Base-by-base conservation (phyloP, 148 eudicot genomes). In the Diospyros kaki region DNA sequence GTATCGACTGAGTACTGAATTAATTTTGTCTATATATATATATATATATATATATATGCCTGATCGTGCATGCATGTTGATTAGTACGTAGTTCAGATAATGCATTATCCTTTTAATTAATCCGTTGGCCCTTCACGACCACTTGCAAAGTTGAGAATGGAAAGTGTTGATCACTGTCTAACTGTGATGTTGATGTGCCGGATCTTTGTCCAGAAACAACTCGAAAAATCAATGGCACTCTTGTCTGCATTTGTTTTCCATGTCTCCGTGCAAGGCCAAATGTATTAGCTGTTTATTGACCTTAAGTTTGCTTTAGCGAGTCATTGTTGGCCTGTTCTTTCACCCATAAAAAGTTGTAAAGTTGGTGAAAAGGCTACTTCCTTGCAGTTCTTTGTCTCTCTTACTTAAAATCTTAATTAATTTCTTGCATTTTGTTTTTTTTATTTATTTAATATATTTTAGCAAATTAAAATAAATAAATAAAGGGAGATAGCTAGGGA, bases 191-290 rank as follows among this genome's bases (percentile, higher is more conserved):
- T 79, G 44, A 13, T 85, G 67, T 75, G 61, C 8, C 17, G 28
- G 28, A 53, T 45, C 45, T 72, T 62, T 84, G 78, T 73, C 79
- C 58, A 77, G 72, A 42, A 85, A 80, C 86, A 83, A 56, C 65
- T 28, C 71, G 65, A 58, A 67, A 39, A 72, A 41, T 68, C 56
- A 71, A 73, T 15, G 77, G 74, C 75, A 58, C n/a, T 52, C 65
- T 5, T 85, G 88, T 85, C 86, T 65, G 45, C 76, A 74, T 38
- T 70, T 84, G 82, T 74, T 43, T 60, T 44, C 11, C 68, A 4
- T 76, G 79, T 72, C 74, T 81, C 58, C 72, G 56, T 63, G 66
- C 66, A 71, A 80, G 78, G 80, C 73, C 86, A 84, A 76, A 75
- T 66, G 66, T 28, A 69, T 76, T 59, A 81, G 79, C 81, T 73